These are phyloP conservation scores for Ustulina deusta DNA, from an alignment of 2,329 filamentous ascomycete species.

Conservation along the genomic window DNA sequence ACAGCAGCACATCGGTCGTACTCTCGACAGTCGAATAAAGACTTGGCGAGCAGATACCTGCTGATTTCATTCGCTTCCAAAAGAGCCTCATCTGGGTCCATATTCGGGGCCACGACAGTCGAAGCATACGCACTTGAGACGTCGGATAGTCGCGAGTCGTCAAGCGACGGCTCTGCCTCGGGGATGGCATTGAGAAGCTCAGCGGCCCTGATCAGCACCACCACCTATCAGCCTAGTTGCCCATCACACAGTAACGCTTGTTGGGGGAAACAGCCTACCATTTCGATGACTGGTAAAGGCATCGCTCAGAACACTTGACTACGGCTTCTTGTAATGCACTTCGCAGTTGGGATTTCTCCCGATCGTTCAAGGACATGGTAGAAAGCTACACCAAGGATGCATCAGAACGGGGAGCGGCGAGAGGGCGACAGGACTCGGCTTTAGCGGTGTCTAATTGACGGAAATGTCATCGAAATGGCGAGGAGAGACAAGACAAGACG, in stretches of 20 bases:
- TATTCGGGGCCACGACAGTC: constrained; percentile 65
- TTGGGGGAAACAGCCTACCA: constrained; percentile 69
- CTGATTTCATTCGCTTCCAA: constrained; percentile 84
- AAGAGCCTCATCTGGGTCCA: constrained; percentile 77
- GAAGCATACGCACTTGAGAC: constrained; percentile 59
- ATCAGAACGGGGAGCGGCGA: not conserved
- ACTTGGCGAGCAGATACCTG: constrained; percentile 90
- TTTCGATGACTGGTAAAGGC: constrained; percentile 95
- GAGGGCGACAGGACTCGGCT: not conserved
- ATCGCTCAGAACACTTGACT: constrained; percentile 91
- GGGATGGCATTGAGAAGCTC: constrained; percentile 90
- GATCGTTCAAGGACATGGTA: constrained; percentile 66
- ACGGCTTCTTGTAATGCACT: constrained; percentile 85
- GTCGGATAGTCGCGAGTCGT: constrained; percentile 49
- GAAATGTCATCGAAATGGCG: no score
- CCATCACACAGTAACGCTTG: not conserved
- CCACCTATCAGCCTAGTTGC: constrained; percentile 33
- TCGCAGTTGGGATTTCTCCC: constrained; percentile 73
- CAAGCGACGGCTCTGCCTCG: constrained; percentile 56
- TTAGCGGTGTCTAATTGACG: not conserved
- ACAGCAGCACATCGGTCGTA: constrained; percentile 93
- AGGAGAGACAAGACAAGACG: not conserved
- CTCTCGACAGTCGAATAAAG: constrained; percentile 94
- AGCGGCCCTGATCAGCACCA: constrained; percentile 75
- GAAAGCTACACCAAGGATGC: constrained; percentile 32